Evolutionary conservation across 2,329 filamentous ascomycete genomes (phyloP).

Genomic region (Gaeumannomyces tritici): DNA sequence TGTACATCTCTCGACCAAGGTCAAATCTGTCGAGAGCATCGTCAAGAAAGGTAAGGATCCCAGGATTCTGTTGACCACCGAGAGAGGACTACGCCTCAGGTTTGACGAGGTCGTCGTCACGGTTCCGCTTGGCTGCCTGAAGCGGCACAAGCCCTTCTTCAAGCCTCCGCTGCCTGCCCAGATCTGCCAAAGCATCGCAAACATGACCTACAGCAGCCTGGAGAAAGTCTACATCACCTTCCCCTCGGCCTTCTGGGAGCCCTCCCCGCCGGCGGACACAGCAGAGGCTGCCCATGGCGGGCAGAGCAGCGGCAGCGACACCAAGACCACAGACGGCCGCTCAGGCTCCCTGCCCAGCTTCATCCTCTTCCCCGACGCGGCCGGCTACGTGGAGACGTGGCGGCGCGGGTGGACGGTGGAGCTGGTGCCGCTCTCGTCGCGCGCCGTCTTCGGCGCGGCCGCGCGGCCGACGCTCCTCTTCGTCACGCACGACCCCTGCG

Average conservation of each 20-base stretch:
- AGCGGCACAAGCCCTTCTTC: slow-evolving; percentile 30
- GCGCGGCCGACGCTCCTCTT: slow-evolving; percentile 52
- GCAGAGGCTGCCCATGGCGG: too few species aligned
- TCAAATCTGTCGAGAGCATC: not conserved
- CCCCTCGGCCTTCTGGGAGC: slow-evolving; percentile 2
- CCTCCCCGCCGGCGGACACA: not conserved
- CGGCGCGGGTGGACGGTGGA: slow-evolving; percentile 4
- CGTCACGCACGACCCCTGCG: slow-evolving; percentile 39
- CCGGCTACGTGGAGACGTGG: slow-evolving; percentile 2
- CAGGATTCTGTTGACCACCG: not conserved
- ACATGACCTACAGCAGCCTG: not conserved
- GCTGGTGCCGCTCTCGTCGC: slow-evolving; percentile 2
- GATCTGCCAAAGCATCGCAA: not conserved
- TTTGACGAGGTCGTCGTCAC: slow-evolving; percentile 39
- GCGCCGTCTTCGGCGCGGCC: not conserved
- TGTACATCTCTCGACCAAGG: slow-evolving; percentile 2
- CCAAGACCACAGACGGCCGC: too few species aligned
- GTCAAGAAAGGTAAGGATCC: slow-evolving; percentile 10
- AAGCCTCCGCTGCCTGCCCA: slow-evolving; percentile 28
- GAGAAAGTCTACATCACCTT: slow-evolving; percentile 5
- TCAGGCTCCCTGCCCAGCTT: not conserved
- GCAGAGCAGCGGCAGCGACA: not conserved
- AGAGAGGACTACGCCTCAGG: not conserved
- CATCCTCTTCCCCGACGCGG: slow-evolving; percentile 3
- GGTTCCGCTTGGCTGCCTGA: slow-evolving; percentile 38